Base-by-base conservation (phyloP, 2,329 filamentous ascomycete genomes). In the Claviceps spartinae region DNA sequence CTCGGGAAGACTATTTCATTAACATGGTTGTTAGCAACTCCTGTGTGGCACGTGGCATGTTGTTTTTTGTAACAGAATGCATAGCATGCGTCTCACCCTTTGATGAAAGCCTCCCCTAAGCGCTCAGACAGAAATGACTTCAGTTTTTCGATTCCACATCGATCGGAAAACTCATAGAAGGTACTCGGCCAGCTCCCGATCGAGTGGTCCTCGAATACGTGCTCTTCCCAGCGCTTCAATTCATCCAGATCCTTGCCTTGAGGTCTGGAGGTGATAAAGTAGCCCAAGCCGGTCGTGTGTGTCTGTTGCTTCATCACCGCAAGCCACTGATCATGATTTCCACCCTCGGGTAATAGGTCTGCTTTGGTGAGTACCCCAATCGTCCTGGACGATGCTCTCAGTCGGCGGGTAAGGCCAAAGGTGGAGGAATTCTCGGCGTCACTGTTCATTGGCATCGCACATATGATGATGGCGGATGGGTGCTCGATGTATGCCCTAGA, bases 281-380 rank as follows among this genome's bases (percentile, higher is more conserved):
- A 95, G 0, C 85, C 86, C n/a, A 86, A 74, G 0, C 82, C 83
- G 0, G 90, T 76, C 0, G 63, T 61, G 54, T 86, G 87, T 2
- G 77, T 76, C 2, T 77, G 62, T 0, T 81, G 79, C 0, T 72
- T 69, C 4, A 95, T 72, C 52, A 89, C 83, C 0, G 75, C 69
- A 0, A 78, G 62, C 76, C 85, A 87, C 52, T 83, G 80, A 0
- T 66, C 58, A 30, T 68, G 61, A 0, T 72, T 68, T 1, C 78
- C 69, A 0, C 74, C 73, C 0, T 67, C 62, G 0, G 80, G 76
- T 0, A 89, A 67, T 0, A 85, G 75, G 55, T 95, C 90, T 0
- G 89, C 88, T 60, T 95, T 95, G 0, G 89, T 95, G 16, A 95
- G 73, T 0, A 95, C 85, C 0, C 87, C 87, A 50, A 86, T 73